A percentile compares a stretch with the other conserved stretches of the same genome.
Conservation (phyloP, 208 protist species). For the Tritrichomonas musculus region DNA sequence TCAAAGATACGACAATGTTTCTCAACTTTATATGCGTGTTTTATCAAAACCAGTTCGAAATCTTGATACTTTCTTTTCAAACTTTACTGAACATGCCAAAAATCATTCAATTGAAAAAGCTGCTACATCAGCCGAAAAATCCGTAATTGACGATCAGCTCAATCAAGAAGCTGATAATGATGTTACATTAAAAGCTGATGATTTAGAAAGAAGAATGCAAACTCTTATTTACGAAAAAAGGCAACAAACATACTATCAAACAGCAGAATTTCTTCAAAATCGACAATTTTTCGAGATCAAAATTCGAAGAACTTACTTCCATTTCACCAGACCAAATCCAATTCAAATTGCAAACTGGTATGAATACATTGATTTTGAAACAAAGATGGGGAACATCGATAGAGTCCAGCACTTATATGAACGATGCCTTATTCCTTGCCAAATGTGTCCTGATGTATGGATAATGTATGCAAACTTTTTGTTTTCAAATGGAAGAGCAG, state of each 20-base stretch:
- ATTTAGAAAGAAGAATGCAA: not conserved
- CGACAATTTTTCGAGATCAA: not conserved
- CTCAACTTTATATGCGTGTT: not conserved
- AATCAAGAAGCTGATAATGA: not conserved
- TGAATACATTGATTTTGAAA: not conserved
- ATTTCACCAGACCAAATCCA: not conserved
- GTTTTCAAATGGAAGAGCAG: not conserved
- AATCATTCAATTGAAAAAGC: not conserved
- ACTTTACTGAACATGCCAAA: not conserved
- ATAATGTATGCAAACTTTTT: not conserved
- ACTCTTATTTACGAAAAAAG: not conserved
- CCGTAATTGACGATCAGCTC: not conserved
- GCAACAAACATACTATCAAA: not conserved
- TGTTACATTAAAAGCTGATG: not conserved
- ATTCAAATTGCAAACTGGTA: conserved; percentile 11
- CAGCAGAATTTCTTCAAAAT: not conserved
- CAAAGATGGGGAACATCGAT: not conserved
- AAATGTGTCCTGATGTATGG: not conserved
- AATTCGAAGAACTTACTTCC: not conserved
- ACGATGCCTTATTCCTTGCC: not conserved
- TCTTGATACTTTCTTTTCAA: not conserved
- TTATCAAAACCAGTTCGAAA: not conserved
- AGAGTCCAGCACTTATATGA: not conserved
- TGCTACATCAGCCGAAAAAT: not conserved
- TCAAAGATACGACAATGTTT: not conserved